Base-by-base conservation (phyloP, 306 rosid genomes). In the Boehmeria nivea region DNA sequence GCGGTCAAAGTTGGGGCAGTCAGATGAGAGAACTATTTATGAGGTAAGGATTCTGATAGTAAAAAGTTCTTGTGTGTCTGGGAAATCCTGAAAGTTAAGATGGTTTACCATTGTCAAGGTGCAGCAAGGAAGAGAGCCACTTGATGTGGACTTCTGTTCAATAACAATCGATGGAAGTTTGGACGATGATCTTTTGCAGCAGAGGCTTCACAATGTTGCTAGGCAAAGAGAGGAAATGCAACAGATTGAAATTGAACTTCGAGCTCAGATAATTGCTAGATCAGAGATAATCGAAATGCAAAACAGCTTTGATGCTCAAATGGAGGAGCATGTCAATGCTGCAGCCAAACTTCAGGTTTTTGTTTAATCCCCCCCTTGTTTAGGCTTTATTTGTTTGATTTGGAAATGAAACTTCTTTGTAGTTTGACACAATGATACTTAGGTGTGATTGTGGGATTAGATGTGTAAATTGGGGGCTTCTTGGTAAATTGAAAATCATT, bases 71-170 rank as follows among this genome's bases (percentile, higher is more conserved):
- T 70, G 25, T 45, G 20, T 57, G 70, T 33, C 63, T 24, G 40
- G 13, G 62, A 70, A 64, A 55, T 75, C 57, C 69, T 25, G 19
- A 65, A 69, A 68, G 59, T 68, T 65, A 75, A 78, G 71, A 73
- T 66, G 67, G 75, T 69, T 68, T 73, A 66, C 43, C 72, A 53
- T 73, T 77, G 55, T 81, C 94, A 81, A 87, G 96, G 94, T 93
- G 83, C 96, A 87, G 95, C 95, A 79, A 51, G 94, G 95, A 74
- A 85, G 96, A 73, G 96, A 77, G 81, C 96, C 86, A 19, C 80
- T 83, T 60, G 90, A 87, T 81, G 81, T 87, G 61, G 89, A 79
- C 60, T 88, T 77, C 72, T 81, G 89, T 79, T 93, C 99, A 17
- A 81, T 84, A 36, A 71, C 95, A 27, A 78, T 87, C 21, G 94